Conservation (phyloP, 495 filamentous ascomycete species). For the Monascus purpureus region DNA sequence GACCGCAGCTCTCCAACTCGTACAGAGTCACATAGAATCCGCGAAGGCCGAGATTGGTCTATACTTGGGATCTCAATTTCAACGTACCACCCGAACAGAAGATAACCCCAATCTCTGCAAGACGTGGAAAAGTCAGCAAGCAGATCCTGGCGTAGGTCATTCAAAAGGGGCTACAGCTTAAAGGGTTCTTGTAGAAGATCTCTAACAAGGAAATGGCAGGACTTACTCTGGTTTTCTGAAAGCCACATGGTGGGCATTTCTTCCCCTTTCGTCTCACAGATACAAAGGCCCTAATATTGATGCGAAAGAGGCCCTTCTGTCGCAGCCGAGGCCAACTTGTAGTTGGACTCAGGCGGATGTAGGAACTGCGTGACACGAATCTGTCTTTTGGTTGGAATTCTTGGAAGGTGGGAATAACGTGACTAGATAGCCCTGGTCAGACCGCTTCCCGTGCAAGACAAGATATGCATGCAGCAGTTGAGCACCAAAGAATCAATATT, state of each 20-base stretch:
- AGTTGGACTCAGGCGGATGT: no score
- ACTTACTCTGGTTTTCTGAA: constrained; percentile 85
- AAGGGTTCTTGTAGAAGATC: neutral
- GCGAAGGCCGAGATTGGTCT: neutral
- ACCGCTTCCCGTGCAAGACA: no score
- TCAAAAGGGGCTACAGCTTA: no score
- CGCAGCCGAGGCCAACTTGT: no score
- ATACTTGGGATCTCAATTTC: neutral
- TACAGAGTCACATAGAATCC: neutral
- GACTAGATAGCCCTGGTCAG: no score
- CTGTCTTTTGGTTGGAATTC: no score
- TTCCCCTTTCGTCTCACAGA: neutral
- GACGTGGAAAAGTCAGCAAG: constrained; percentile 6
- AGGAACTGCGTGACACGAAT: no score
- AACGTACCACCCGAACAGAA: constrained; percentile 92
- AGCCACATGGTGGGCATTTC: constrained; percentile 78
- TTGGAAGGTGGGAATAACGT: no score
- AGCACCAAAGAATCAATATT: neutral
- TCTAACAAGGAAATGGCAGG: neutral
- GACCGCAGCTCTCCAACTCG: neutral
- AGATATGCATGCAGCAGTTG: no score
- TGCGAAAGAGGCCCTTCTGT: no score
- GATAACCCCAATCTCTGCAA: constrained; percentile 78
- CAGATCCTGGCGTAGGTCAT: neutral
- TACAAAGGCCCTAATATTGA: no score